These are phyloP conservation scores for Rauvolfia tetraphylla DNA, from an alignment of 257 asterid species.

Conservation along the genomic window DNA sequence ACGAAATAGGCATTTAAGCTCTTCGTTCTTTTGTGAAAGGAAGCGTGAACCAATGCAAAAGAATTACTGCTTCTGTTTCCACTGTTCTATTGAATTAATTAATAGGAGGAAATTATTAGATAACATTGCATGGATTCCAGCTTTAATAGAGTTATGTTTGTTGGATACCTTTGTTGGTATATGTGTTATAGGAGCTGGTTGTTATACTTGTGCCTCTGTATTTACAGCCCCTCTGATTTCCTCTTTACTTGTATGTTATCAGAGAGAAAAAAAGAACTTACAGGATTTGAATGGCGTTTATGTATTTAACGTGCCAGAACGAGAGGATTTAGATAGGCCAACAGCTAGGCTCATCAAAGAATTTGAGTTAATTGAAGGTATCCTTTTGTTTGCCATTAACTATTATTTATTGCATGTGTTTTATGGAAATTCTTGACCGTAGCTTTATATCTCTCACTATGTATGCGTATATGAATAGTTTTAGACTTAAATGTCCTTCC, in stretches of 20 bases:
- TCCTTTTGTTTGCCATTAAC: not conserved
- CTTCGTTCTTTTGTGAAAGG: not conserved
- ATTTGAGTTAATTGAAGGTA: slow-evolving; percentile 72
- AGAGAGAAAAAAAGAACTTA: slow-evolving; percentile 93
- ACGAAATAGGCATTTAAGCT: not conserved
- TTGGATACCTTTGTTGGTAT: not conserved
- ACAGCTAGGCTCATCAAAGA: slow-evolving; percentile 95
- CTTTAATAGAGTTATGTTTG: not conserved
- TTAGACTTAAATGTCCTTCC: not conserved
- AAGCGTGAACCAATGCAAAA: not conserved
- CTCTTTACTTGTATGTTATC: slow-evolving; percentile 30
- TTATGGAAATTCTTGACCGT: not conserved
- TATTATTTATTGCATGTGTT: not conserved
- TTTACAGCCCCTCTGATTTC: slow-evolving; percentile 14
- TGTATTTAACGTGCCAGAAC: slow-evolving; percentile 85
- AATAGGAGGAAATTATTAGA: not conserved
- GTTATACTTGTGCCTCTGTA: not conserved
- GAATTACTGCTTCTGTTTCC: not conserved
- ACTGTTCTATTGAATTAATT: not conserved
- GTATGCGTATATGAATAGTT: not conserved
- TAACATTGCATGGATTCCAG: not conserved
- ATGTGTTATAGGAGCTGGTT: not conserved
- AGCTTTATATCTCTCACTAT: not conserved
- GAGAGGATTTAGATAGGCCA: slow-evolving; percentile 84
- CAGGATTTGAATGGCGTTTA: slow-evolving; percentile 83